Percentiles rank a stretch among this genome's conserved stretches.
Conservation (phyloP, 2,329 filamentous ascomycete species). For the Colletotrichum sp. region DNA sequence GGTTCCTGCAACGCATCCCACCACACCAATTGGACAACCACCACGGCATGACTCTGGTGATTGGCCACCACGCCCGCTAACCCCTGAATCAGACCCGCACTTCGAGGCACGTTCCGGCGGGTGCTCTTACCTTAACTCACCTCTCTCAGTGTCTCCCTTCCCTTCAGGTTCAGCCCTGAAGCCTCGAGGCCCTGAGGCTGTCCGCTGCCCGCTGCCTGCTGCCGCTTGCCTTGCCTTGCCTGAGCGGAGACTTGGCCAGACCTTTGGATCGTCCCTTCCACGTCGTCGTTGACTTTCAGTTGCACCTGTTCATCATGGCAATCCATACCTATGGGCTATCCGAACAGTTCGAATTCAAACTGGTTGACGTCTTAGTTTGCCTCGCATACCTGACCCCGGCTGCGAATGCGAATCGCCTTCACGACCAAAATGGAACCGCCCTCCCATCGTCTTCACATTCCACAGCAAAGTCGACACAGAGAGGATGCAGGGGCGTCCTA, state of each 20-base stretch:
- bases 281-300: background rate
- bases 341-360: background rate
- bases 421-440: background rate
- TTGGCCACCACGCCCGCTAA: background rate
- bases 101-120: background rate
- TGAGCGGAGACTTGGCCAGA: background rate
- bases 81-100: background rate
- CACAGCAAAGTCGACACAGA: background rate
- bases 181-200: background rate
- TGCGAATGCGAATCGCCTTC: background rate
- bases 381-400: background rate
- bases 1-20: slow-evolving; percentile 5
- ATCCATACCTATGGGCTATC: background rate
- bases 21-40: background rate
- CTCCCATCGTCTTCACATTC: background rate
- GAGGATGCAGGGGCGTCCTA: slow-evolving; percentile 2
- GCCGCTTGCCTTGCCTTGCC: slow-evolving; percentile 7
- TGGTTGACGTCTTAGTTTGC: background rate
- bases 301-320: background rate
- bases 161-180: slow-evolving; percentile 2
- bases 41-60: background rate
- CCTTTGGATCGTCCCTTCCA: background rate
- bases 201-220: background rate
- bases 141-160: background rate
- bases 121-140: background rate